phyloP scores from a whole-genome alignment of 1,139 yeast species.

The Saccharomycopsis crataegensis region DNA sequence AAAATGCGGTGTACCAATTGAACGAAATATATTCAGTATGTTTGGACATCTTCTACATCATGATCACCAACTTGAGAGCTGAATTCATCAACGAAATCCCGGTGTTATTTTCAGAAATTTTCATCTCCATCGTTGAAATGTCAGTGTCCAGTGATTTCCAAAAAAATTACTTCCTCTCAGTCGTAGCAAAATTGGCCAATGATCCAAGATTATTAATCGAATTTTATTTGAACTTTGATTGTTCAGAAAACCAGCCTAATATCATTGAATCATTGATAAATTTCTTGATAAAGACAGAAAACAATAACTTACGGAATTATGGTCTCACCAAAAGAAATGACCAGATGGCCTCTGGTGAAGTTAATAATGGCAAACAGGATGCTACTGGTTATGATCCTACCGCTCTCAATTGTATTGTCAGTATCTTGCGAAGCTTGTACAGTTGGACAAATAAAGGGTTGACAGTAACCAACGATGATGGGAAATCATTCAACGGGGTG shows the following conservation, averaged over 20 bases:
- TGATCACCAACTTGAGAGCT: constrained; percentile 73
- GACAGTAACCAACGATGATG: constrained; percentile 3
- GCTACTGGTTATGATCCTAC: constrained; percentile 54
- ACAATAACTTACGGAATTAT: constrained; percentile 30
- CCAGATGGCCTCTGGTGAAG: constrained; percentile 43
- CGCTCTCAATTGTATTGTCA: constrained; percentile 73
- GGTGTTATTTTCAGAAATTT: constrained; percentile 86
- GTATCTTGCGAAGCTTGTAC: constrained; percentile 71
- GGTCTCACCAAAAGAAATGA: constrained; percentile 67
- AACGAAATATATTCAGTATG: constrained; percentile 91
- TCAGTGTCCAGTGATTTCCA: constrained; percentile 88
- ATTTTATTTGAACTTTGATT: constrained; percentile 89
- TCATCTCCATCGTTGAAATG: constrained; percentile 90
- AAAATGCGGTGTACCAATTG: constrained; percentile 88
- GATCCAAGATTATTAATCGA: constrained; percentile 91
- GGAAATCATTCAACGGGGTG: background rate
- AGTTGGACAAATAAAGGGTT: constrained; percentile 72
- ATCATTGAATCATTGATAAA: constrained; percentile 78
- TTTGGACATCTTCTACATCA: constrained; percentile 87
- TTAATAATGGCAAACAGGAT: constrained; percentile 48
- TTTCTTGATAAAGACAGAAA: constrained; percentile 56
- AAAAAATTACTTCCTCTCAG: constrained; percentile 73
- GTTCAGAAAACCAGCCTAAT: constrained; percentile 79
- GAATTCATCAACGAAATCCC: constrained; percentile 91
- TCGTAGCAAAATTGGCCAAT: constrained; percentile 72